These are phyloP conservation scores for Salix udensis DNA, from an alignment of 345 rosid species.

Conservation along the genomic window DNA sequence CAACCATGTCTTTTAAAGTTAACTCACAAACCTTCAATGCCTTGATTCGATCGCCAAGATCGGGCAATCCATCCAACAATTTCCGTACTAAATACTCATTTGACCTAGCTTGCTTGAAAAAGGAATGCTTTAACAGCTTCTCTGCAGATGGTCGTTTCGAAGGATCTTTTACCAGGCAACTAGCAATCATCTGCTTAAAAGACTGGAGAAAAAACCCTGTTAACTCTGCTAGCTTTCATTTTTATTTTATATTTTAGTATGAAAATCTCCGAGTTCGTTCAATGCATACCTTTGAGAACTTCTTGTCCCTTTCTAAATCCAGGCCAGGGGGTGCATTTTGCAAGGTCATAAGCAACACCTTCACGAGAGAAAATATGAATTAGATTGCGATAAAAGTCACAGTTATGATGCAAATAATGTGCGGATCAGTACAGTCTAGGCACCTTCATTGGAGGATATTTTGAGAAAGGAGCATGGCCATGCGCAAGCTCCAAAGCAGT, in stretches of 20 bases:
- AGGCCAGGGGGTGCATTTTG: constrained; percentile 99
- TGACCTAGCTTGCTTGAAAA: constrained; percentile 95
- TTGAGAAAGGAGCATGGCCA: constrained; percentile 99
- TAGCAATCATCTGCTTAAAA: constrained; percentile 98
- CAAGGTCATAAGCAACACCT: constrained; percentile 99
- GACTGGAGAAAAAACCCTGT: constrained; percentile 47
- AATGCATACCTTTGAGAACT: constrained; percentile 78
- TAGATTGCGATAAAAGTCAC: constrained; percentile 18
- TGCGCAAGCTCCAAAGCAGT: constrained; percentile 99
- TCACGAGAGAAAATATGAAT: constrained; percentile 20
- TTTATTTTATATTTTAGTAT: background rate
- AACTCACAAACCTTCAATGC: constrained; percentile 65
- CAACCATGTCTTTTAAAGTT: background rate
- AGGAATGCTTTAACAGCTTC: constrained; percentile 82
- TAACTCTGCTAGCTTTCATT: constrained; percentile 11
- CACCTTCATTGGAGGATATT: constrained; percentile 99
- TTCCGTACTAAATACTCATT: constrained; percentile 72
- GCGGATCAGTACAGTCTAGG: constrained; percentile 7
- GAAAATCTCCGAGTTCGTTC: background rate
- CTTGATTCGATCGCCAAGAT: constrained; percentile 86
- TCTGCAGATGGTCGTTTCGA: constrained; percentile 85
- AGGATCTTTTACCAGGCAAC: constrained; percentile 98
- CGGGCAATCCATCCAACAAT: constrained; percentile 87
- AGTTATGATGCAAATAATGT: constrained; percentile 6
- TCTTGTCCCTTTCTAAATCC: constrained; percentile 91